Base-by-base conservation (phyloP, 495 filamentous ascomycete species). In the Pyrenula massariospora region DNA sequence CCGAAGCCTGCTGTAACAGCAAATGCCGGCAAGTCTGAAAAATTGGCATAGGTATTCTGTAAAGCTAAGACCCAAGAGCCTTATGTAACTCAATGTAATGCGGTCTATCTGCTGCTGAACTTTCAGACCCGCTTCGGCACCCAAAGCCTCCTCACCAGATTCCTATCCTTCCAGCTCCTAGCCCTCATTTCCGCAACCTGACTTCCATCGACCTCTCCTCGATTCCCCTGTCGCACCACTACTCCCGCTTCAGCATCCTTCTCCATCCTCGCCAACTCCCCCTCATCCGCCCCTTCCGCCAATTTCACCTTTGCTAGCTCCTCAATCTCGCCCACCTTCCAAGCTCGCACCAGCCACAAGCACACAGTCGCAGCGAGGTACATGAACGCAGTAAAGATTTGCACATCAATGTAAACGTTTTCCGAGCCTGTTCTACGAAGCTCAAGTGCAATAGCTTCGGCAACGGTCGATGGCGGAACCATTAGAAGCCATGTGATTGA, bases 391-490 rank as follows among this genome's bases (percentile, higher is more conserved):
- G 76, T 72, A 60, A 83, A 87, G n/a, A 85, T 65, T 61, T 85
- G 82, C 11, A 82, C 74, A n/a, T 74, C 73, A 0, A 83, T 70
- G 59, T 85, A 85, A 3, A 67, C 66, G 10, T 52, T 52, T 3
- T 62, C 57, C 0, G 65, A 67, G 3, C 60, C 70, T 2, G 74
- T 58, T 11, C 69, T 67, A 48, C 77, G 67, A 54, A 91, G 74
- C 61, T 80, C 73, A 11, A 89, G 68, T 1, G 72, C 85, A 62
- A 90, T 89, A 0, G 80, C 76, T 62, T 91, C 87, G 52, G 83
- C 78, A 57, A 87, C 71, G 56, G 60, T 52, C 3, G 77, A 73
- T 0, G 86, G 87, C 3, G 85, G 60, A 12, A 81, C 75, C 24
- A 89, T 65, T 5, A 80, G 64, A 21, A 89, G 58, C 85, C 86